Base-by-base conservation (phyloP, 139 green algal species). In the Chlamydomonas urium region DNA sequence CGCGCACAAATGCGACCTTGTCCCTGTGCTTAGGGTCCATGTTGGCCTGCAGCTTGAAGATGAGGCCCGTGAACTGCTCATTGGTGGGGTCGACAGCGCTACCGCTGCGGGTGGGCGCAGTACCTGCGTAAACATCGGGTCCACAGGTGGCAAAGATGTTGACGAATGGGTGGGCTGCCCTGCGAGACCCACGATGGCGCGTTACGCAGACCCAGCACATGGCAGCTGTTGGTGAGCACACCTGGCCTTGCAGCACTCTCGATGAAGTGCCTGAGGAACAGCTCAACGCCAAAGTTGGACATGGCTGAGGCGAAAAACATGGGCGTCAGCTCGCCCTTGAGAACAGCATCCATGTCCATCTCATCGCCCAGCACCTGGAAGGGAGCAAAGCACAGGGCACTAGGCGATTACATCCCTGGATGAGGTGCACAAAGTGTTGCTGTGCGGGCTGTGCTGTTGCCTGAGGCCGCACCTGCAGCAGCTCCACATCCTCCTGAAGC, bases 41-140 rank as follows among this genome's bases (percentile, higher is more conserved):
- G 69, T 94, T 94, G 29, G 88, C 86, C 59, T 86, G 79, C 47
- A 90, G 73, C 76, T 94, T 94, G 75, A 94, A 94, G 32, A 94
- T 82, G 8, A 93, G 80, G 3, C 86, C 84, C 0, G 73, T 87
- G 77, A 91, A 90, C 70, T 79, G 69, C 32, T 69, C 42, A 37
- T 36, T 63, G 31, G 79, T 77, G 29, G 87, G 83, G 1, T 47
- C 29, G 17, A 92, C 71, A 0, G 6, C 29, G 35, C 75, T 74
- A 0, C 83, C 85, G 21, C 37, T 66, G 38, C 70, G 38, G 3
- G 67, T 85, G 23, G 6, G 0, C 33, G 69, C 65, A 28, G 47
- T 57, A 42, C 21, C 67, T 68, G 53, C n/a, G n/a, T n/a, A n/a
- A n/a, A n/a, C n/a, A n/a, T n/a, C n/a, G n/a, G n/a, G n/a, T n/a